Percentiles rank a stretch among this genome's conserved stretches.
Evolutionary conservation across 495 filamentous ascomycete genomes (phyloP).

Genomic region (Hypoxylon lienhwacheense): DNA sequence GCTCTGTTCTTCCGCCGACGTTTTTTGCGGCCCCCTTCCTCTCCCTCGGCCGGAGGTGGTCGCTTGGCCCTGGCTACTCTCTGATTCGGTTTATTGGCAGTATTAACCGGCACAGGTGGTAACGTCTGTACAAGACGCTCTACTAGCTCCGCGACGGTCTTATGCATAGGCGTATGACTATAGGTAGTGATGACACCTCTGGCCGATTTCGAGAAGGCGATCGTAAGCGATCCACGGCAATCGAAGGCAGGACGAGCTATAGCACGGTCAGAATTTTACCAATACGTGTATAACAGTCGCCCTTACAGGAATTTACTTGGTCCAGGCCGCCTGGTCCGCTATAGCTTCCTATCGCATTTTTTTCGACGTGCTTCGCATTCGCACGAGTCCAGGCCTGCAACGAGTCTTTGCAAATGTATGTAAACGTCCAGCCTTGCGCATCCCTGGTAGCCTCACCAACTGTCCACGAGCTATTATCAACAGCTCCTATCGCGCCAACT

Average conservation of each 20-base stretch:
- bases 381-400: conserved; percentile 50
- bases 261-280: conserved; percentile 22
- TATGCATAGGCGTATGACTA: conserved; percentile 52
- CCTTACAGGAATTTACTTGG: conserved; percentile 44
- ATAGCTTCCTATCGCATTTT: conserved; percentile 45
- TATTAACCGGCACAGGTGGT: conserved; percentile 13
- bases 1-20: conserved; percentile 33
- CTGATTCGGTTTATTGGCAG: conserved; percentile 17
- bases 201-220: conserved; percentile 46
- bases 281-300: neutral
- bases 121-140: conserved; percentile 43
- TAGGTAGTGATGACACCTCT: conserved; percentile 50
- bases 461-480: conserved; percentile 49
- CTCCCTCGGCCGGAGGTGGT: conserved; percentile 28
- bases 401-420: conserved; percentile 54
- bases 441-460: conserved; percentile 44
- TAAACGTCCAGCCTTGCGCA: conserved; percentile 52
- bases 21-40: conserved; percentile 33
- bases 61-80: conserved; percentile 31
- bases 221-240: conserved; percentile 49
- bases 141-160: conserved; percentile 47
- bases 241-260: conserved; percentile 54
- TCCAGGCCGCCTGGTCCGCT: conserved; percentile 46
- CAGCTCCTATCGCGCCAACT: conserved; percentile 38
- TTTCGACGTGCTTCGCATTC: conserved; percentile 41